Percentiles rank a stretch among this genome's conserved stretches.
Conservation (phyloP, 495 filamentous ascomycete species). For the Neurospora sp. region DNA sequence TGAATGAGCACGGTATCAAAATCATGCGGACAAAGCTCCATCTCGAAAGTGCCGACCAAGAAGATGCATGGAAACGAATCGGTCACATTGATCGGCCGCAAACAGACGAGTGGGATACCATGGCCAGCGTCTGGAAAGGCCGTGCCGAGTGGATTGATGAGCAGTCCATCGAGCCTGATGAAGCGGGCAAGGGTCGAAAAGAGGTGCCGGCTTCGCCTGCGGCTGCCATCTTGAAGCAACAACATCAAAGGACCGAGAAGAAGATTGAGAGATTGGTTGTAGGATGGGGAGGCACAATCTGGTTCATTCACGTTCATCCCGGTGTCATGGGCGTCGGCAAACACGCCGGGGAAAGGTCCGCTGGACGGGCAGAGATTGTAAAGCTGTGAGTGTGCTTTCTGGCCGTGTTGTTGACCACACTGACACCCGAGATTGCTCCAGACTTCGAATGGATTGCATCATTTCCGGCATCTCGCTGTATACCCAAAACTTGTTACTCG, state of each 20-base stretch:
- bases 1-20: conserved; percentile 93
- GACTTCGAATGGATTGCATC: conserved; percentile 89
- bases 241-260: conserved; percentile 32
- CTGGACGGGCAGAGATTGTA: conserved; percentile 76
- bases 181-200: conserved; percentile 29
- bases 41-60: conserved; percentile 63
- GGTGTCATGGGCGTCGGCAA: conserved; percentile 59
- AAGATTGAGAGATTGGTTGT: conserved; percentile 71
- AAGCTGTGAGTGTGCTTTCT: conserved; percentile 58
- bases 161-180: conserved; percentile 52
- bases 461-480: conserved; percentile 96
- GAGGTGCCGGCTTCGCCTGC: conserved; percentile 29
- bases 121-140: conserved; percentile 89
- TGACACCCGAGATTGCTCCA: conserved; percentile 30
- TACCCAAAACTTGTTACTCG: conserved; percentile 78
- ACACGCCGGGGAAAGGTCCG: conserved; percentile 57
- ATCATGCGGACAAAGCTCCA: conserved; percentile 89
- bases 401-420: not conserved
- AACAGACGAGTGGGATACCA: conserved; percentile 76
- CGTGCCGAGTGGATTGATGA: conserved; percentile 88
- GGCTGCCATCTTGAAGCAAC: conserved; percentile 35
- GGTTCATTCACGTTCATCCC: conserved; percentile 86
- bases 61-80: conserved; percentile 91
- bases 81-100: conserved; percentile 81
- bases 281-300: conserved; percentile 92